These are phyloP conservation scores for Naganishia cerealis DNA, from an alignment of 1,284 basidiomycete genomes.

Conservation along the genomic window DNA sequence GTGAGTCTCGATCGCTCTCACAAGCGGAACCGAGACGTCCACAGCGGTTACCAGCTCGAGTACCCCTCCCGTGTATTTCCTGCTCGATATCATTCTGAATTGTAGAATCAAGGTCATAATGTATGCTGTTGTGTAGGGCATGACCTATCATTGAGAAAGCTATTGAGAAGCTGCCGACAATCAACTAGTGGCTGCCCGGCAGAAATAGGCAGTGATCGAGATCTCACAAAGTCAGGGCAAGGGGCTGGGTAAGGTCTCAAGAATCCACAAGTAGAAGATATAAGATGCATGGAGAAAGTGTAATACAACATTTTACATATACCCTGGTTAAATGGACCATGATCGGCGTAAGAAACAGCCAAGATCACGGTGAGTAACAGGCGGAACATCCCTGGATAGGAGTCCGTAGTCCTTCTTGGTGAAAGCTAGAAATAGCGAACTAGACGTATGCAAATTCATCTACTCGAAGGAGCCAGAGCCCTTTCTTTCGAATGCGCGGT, in stretches of 20 bases:
- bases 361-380: slow-evolving; percentile 49
- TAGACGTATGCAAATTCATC: slow-evolving; percentile 42
- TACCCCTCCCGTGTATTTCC: too few relatives aligned
- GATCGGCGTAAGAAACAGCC: slow-evolving; percentile 27
- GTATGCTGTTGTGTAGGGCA: too few relatives aligned
- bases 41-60: too few relatives aligned
- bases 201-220: too few relatives aligned
- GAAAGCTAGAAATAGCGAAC: slow-evolving; percentile 51
- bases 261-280: neutral
- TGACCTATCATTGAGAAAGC: too few relatives aligned
- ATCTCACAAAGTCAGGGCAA: too few relatives aligned
- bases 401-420: slow-evolving; percentile 44
- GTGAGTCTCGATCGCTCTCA: slow-evolving; percentile 17
- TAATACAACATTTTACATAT: slow-evolving; percentile 17
- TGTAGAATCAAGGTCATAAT: too few relatives aligned
- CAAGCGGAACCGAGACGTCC: slow-evolving; percentile 1
- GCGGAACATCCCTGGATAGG: slow-evolving; percentile 41
- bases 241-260: too few relatives aligned
- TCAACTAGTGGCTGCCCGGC: too few relatives aligned
- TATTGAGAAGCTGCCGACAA: too few relatives aligned
- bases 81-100: too few relatives aligned
- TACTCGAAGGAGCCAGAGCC: slow-evolving; percentile 19
- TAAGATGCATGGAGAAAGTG: neutral
- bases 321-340: slow-evolving; percentile 35
- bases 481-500: slow-evolving; percentile 39